Evolutionary conservation across 2,329 filamentous ascomycete species (phyloP), one percentile per base, ranked within the genome.

Genomic region (Diatrype stigma): DNA sequence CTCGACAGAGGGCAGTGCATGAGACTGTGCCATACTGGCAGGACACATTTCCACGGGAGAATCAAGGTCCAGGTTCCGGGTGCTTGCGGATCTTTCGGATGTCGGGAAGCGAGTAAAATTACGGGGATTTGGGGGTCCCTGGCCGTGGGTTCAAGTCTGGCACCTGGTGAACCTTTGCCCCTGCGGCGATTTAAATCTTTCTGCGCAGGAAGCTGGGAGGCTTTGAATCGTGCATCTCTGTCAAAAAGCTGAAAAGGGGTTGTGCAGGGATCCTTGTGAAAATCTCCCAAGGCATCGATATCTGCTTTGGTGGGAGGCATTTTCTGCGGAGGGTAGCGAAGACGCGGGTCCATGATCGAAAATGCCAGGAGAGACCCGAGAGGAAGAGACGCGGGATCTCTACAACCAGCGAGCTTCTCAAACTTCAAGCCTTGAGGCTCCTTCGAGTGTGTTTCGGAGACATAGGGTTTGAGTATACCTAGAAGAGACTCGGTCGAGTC

Each of bases 41-140:
- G 75, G 34, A 97, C 87, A 60, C 89, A 96, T 64, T 89, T 91
- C 90, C 93, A 96, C 0, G 94, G 94, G 3, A 94, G 78, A 22
- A 97, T 75, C 1, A 97, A 67, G 0, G 86, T 94, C 90, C 91
- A 97, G 0, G 78, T 85, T 0, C 87, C 86, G 45, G 87, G 84
- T 1, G 75, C 72, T 45, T 78, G 79, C 11, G 68, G 72, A 35
- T 71, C 70, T 1, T 67, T 61, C 11, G 70, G 66, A 10, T 77
- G 66, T 3, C 82, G 79, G 11, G 81, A 82, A 32, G 85, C 77
- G 4, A 90, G 76, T 6, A 95, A 70, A 1, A 93, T 74, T 37
- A 93, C 70, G 1, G 94, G 94, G 16, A 97, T 94, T 2, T 79
- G 73, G 1, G 89, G 89, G 61, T 96, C 91, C 8, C 73, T 75